Evolutionary conservation across 306 rosid genomes (phyloP), one percentile per base, ranked within the genome.

Genomic region (Vigna unguiculata): DNA sequence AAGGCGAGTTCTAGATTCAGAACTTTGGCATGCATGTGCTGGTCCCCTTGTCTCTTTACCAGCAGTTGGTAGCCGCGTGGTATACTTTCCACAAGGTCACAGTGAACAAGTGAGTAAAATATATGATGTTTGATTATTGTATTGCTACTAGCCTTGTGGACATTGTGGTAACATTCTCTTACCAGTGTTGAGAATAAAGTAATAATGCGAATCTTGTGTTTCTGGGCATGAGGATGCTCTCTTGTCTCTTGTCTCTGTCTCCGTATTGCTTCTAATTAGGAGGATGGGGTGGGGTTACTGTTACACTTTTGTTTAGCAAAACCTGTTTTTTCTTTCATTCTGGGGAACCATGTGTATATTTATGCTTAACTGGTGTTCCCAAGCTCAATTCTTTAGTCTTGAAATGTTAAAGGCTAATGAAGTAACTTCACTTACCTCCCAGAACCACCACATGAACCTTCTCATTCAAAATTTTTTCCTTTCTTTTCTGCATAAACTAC

Each of bases 1-100:
- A 83, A 87, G 62, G 84, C 83, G 92, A 80, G 97, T 92, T 78
- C 88, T 92, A 62, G 94, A 94, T 79, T 91, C 98, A 45, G 98
- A 94, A 82, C 98, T 94, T 41, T 94, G 98, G 98, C 98, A 91
- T 83, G 98, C 98, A 40, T 94, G 98, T 88, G 98, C 98, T 30
- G 97, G 98, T 25, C 97, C 98, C 69, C 97, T 94, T 71, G 97
- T 94, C 78, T 94, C 96, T 53, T 85, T 94, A 14, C 97, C 98
- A 6, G 93, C 89, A 36, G 86, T 90, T 38, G 97, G 98, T 58
- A 91, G 97, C 65, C 93, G 97, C 22, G 98, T 91, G 21, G 96
- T 91, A 30, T 94, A 94, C 77, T 94, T 94, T 76, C 96, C 98
- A 60, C 98, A 91, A 85, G 98, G 98, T 76, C 98, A 94, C 36